A percentile compares a stretch with the other conserved stretches of the same genome.
These are phyloP conservation scores for Mediolabrus comicus DNA, from an alignment of 108 stramenopile genomes.

Conservation along the genomic window DNA sequence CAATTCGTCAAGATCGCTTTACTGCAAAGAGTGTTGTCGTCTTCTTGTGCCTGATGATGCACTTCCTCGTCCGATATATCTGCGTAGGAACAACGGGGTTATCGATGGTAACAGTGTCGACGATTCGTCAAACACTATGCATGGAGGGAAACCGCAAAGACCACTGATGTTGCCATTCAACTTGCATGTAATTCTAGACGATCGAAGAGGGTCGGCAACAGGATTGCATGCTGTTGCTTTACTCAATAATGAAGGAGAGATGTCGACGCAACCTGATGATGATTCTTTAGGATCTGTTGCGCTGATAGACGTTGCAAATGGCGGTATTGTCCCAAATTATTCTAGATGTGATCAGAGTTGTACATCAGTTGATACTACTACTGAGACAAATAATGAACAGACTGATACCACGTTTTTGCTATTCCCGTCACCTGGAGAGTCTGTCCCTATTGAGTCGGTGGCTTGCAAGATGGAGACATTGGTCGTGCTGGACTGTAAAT, in stretches of 20 bases:
- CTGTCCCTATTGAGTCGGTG: conserved; percentile 61
- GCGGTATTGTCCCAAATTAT: conserved; percentile 23
- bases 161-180: conserved; percentile 55
- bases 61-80: conserved; percentile 44
- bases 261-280: neutral
- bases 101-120: neutral
- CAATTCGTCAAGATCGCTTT: conserved; percentile 59
- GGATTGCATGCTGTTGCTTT: conserved; percentile 64
- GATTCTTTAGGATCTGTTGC: conserved; percentile 6
- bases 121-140: neutral
- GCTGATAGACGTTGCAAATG: conserved; percentile 28
- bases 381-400: conserved; percentile 8
- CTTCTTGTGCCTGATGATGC: conserved; percentile 54
- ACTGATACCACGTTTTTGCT: conserved; percentile 47
- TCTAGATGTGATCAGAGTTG: neutral
- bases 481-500: conserved; percentile 76
- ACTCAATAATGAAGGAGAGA: conserved; percentile 13
- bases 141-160: neutral
- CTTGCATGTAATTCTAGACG: conserved; percentile 68
- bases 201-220: conserved; percentile 59
- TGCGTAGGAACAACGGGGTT: conserved; percentile 3
- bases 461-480: conserved; percentile 43
- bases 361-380: neutral
- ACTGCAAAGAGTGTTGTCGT: conserved; percentile 67
- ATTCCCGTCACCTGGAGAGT: conserved; percentile 58